These are phyloP conservation scores for Trametopsis cervina DNA, from an alignment of 768 basidiomycete genomes.

Conservation along the genomic window DNA sequence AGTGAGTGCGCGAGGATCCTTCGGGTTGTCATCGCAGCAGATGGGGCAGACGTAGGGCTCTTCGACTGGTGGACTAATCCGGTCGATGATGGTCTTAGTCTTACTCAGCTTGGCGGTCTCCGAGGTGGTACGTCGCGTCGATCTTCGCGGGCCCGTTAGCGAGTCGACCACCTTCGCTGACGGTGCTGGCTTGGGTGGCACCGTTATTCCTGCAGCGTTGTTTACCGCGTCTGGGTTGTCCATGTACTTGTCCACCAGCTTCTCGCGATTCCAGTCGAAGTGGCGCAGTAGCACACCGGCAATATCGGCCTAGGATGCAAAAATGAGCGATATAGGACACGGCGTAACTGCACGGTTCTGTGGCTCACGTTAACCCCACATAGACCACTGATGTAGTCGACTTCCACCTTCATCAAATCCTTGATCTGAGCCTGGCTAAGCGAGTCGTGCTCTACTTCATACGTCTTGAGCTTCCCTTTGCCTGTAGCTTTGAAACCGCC, in stretches of 20 bases:
- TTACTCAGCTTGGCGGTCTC: constrained; percentile 21
- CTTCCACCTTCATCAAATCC: constrained; percentile 67
- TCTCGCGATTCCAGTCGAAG: constrained; percentile 94
- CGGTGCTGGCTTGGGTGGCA: constrained; percentile 30
- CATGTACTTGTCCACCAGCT: constrained; percentile 95
- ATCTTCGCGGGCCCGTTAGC: constrained; percentile 12
- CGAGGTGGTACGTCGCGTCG: constrained; percentile 19
- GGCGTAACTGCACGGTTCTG: background rate
- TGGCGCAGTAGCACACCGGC: constrained; percentile 77
- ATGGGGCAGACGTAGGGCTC: constrained; percentile 82
- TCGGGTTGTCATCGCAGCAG: constrained; percentile 75
- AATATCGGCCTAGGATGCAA: constrained; percentile 42
- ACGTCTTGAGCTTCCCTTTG: constrained; percentile 58
- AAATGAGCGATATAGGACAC: constrained; percentile 1
- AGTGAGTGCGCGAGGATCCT: constrained; percentile 59
- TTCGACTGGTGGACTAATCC: constrained; percentile 20
- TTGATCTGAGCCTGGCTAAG: constrained; percentile 69
- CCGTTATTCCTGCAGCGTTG: constrained; percentile 66
- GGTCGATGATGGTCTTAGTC: constrained; percentile 21
- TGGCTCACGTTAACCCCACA: constrained; percentile 81
- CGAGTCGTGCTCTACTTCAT: constrained; percentile 81
- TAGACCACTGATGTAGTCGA: constrained; percentile 83
- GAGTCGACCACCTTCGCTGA: constrained; percentile 27
- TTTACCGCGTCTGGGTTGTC: constrained; percentile 74
- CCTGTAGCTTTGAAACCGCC: constrained; percentile 56